Conservation (phyloP, 371 early-diverging fungal genomes). For the Syncephalastrum contaminatum region DNA sequence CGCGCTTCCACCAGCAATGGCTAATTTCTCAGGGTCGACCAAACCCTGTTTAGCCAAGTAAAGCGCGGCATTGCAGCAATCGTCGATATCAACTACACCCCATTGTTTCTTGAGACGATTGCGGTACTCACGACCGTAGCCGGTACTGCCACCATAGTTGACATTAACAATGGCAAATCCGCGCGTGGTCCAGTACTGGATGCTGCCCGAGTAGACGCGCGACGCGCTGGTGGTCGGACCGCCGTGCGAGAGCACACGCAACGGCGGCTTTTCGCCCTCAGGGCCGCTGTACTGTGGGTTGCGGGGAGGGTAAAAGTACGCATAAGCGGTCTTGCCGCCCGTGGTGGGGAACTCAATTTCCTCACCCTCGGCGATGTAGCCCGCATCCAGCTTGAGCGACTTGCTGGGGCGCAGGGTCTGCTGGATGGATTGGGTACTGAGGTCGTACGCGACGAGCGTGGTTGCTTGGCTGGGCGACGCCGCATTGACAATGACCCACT, state of each 20-base stretch:
- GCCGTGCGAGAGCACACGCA: constrained; percentile 71
- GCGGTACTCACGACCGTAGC: constrained; percentile 74
- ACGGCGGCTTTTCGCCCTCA: constrained; percentile 60
- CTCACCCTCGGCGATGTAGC: constrained; percentile 61
- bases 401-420: constrained; percentile 16
- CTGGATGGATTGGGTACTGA: constrained; percentile 9
- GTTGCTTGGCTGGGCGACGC: constrained; percentile 24
- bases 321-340: constrained; percentile 46
- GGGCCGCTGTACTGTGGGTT: constrained; percentile 57
- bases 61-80: constrained; percentile 71
- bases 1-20: constrained; percentile 71
- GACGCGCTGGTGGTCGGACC: constrained; percentile 59
- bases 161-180: constrained; percentile 74
- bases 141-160: constrained; percentile 78
- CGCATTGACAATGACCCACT: constrained; percentile 32
- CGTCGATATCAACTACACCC: constrained; percentile 78
- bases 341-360: constrained; percentile 68
- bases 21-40: constrained; percentile 61
- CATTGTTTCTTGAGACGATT: constrained; percentile 66
- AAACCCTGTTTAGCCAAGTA: constrained; percentile 57
- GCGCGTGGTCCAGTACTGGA: constrained; percentile 78
- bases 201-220: constrained; percentile 40
- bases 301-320: constrained; percentile 65
- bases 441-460: constrained; percentile 22
- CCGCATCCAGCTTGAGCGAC: constrained; percentile 29